phyloP scores from a whole-genome alignment of 805 yeast genomes.

The Yarrowia alimentaria region DNA sequence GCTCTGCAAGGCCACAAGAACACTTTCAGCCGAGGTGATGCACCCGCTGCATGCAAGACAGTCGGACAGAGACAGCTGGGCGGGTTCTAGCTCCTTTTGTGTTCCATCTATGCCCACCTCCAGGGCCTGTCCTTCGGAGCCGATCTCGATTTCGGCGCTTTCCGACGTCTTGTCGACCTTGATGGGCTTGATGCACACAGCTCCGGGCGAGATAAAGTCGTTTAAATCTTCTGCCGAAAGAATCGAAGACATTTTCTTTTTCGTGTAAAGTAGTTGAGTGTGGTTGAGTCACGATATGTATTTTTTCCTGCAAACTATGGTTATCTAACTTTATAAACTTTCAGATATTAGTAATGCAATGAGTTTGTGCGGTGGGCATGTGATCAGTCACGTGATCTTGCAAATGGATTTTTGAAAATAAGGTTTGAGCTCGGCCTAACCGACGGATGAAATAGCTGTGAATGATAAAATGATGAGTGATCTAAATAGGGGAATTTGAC shows the following conservation, averaged over 20 bases:
- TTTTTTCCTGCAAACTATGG: background rate
- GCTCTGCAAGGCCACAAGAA: conserved; percentile 84
- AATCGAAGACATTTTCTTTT: conserved; percentile 82
- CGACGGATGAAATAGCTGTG: too few relatives aligned
- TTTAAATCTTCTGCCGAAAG: conserved; percentile 87
- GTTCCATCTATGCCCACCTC: conserved; percentile 60
- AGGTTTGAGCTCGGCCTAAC: too few relatives aligned
- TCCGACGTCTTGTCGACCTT: conserved; percentile 44
- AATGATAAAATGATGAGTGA: too few relatives aligned
- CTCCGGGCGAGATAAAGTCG: conserved; percentile 91
- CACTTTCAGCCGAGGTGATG: conserved; percentile 95
- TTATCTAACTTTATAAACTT: conserved; percentile 8
- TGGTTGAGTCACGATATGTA: background rate
- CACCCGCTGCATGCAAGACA: conserved; percentile 97
- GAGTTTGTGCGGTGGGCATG: too few relatives aligned
- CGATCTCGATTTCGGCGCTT: conserved; percentile 51
- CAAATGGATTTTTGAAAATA: too few relatives aligned
- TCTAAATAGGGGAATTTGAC: too few relatives aligned
- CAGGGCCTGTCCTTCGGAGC: conserved; percentile 59
- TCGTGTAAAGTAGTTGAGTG: background rate
- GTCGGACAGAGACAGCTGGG: conserved; percentile 85
- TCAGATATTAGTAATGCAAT: conserved; percentile 1
- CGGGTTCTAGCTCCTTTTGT: conserved; percentile 58
- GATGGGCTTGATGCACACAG: conserved; percentile 90
- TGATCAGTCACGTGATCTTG: too few relatives aligned